phyloP scores from a whole-genome alignment of 176 grass and related monocot species.

The Rhynchospora pubera region DNA sequence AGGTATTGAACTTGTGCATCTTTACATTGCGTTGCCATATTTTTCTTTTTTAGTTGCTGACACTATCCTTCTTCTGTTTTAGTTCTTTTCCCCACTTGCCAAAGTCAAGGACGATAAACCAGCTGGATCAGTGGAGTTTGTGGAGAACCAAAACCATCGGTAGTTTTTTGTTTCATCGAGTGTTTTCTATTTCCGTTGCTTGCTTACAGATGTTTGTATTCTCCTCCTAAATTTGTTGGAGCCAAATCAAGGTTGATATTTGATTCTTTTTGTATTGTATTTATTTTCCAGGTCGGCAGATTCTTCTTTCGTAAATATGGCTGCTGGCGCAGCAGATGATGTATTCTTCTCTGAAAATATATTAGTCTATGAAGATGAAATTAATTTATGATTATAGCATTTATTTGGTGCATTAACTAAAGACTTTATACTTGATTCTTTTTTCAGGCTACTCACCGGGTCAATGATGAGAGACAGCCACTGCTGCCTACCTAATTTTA shows the following conservation, averaged over 20 bases:
- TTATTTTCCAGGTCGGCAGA: constrained; percentile 55
- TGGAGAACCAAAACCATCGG: constrained; percentile 63
- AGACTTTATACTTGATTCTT: constrained; percentile 2
- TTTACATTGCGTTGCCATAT: constrained; percentile 7
- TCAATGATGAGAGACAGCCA: constrained; percentile 71
- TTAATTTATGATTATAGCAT: background rate
- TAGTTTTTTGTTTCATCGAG: constrained; percentile 22
- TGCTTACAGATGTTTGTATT: background rate
- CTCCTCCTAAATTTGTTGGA: background rate
- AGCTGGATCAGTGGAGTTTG: constrained; percentile 53
- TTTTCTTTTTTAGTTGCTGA: background rate
- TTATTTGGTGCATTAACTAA: constrained; percentile 11
- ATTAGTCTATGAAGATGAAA: constrained; percentile 3
- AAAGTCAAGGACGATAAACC: constrained; percentile 91
- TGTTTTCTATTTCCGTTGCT: background rate
- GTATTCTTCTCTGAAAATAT: constrained; percentile 28
- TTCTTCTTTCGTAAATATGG: constrained; percentile 89
- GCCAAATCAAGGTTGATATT: background rate
- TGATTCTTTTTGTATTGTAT: background rate
- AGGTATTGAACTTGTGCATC: constrained; percentile 37
- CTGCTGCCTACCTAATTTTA: constrained; percentile 68
- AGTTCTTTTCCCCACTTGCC: constrained; percentile 97
- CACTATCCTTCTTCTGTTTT: constrained; percentile 21
- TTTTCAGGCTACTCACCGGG: constrained; percentile 57
- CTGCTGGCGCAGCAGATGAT: constrained; percentile 75